phyloP scores from a whole-genome alignment of 495 filamentous ascomycete genomes.

The Penicillium lividum region DNA sequence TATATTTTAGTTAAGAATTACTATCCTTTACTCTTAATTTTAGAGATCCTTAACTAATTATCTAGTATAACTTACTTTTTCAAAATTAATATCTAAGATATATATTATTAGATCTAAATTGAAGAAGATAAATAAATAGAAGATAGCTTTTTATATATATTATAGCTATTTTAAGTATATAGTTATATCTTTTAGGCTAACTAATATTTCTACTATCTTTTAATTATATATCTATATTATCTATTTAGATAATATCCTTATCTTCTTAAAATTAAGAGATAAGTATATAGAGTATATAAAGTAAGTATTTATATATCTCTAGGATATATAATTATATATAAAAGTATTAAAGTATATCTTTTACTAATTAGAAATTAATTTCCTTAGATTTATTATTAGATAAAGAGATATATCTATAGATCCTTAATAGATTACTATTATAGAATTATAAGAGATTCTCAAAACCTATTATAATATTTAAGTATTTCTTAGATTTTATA shows the following conservation, averaged over 20 bases:
- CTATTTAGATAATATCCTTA: not conserved
- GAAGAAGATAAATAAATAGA: not conserved
- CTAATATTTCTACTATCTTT: not conserved
- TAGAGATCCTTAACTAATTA: not conserved
- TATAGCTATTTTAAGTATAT: slow-evolving; percentile 7
- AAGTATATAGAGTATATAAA: not conserved
- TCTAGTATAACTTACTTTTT: not conserved
- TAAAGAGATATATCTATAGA: not conserved
- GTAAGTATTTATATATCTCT: not conserved
- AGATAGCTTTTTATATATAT: not conserved
- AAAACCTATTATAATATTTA: not conserved
- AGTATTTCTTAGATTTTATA: slow-evolving; percentile 1
- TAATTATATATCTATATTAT: not conserved
- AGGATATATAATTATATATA: not conserved
- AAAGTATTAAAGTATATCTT: slow-evolving; percentile 2
- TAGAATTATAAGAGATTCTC: not conserved
- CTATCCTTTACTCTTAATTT: no score
- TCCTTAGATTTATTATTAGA: not conserved
- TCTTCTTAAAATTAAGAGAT: not conserved
- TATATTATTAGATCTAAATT: not conserved
- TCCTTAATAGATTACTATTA: not conserved
- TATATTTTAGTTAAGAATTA: no score
- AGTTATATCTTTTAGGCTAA: slow-evolving; percentile 2
- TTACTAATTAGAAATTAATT: not conserved
- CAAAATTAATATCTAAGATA: not conserved